phyloP scores from a whole-genome alignment of 75 land plant species.

The Picea glauca region DNA sequence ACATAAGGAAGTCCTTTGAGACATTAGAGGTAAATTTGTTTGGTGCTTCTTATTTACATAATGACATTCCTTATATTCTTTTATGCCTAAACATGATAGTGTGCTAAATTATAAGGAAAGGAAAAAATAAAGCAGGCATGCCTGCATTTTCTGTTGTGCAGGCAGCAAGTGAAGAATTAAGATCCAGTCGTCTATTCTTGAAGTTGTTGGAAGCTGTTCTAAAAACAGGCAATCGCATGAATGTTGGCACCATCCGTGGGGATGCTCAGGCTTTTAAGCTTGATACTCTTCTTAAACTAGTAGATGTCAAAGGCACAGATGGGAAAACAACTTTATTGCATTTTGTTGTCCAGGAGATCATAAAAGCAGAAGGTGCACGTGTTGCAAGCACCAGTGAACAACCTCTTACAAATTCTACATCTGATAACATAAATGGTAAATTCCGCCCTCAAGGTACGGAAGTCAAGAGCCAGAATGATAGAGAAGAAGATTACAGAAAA shows the following conservation, averaged over 20 bases:
- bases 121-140: neutral
- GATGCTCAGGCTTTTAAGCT: constrained; percentile 89
- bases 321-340: constrained; percentile 84
- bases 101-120: constrained; percentile 1
- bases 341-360: constrained; percentile 80
- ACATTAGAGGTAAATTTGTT: constrained; percentile 58
- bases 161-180: constrained; percentile 79
- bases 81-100: neutral
- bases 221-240: constrained; percentile 82
- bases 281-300: constrained; percentile 73
- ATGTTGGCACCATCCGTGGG: constrained; percentile 81
- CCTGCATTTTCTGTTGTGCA: constrained; percentile 18
- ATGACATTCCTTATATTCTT: neutral
- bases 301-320: constrained; percentile 82
- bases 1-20: constrained; percentile 52
- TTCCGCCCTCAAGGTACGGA: too few species aligned
- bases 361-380: constrained; percentile 54
- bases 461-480: too few species aligned
- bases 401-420: neutral
- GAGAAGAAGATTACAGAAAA: neutral
- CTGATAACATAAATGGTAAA: too few species aligned
- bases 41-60: neutral
- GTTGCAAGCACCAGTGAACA: constrained; percentile 26
- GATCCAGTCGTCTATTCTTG: constrained; percentile 58
- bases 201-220: constrained; percentile 86